phyloP scores from a whole-genome alignment of 176 grass and related monocot genomes.

The Rhipidocladum racemiflorum region DNA sequence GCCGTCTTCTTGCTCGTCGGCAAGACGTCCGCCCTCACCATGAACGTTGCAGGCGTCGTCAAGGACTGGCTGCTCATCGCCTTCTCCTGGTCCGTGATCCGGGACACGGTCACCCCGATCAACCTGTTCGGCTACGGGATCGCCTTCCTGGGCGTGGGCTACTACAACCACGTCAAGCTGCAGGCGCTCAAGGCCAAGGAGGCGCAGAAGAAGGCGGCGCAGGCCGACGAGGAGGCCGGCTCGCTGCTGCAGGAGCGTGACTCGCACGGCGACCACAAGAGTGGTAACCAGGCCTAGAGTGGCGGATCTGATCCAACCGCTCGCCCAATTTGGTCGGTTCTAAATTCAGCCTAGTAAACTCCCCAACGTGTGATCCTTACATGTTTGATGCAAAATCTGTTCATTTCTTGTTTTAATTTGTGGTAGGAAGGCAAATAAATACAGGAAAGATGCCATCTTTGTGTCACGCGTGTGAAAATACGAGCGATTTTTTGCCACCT shows the following conservation, averaged over 20 bases:
- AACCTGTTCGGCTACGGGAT: constrained; percentile 90
- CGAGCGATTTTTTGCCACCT: not conserved
- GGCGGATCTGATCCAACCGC: not conserved
- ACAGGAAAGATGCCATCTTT: not conserved
- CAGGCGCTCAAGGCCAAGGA: constrained; percentile 90
- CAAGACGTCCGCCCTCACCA: constrained; percentile 93
- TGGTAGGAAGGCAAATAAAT: not conserved
- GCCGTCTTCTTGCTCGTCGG: constrained; percentile 91
- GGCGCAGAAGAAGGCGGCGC: constrained; percentile 57
- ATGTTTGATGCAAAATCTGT: not conserved
- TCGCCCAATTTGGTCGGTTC: not conserved
- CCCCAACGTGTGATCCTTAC: not conserved
- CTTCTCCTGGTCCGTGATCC: constrained; percentile 96
- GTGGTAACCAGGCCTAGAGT: constrained; percentile 58
- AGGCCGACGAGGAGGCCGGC: constrained; percentile 64
- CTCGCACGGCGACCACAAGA: constrained; percentile 51
- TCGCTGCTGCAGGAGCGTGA: constrained; percentile 64
- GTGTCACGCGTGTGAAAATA: not conserved
- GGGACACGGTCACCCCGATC: constrained; percentile 75
- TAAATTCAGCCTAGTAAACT: constrained; percentile 4
- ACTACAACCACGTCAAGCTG: constrained; percentile 91
- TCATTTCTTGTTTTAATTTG: not conserved
- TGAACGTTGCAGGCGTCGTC: constrained; percentile 95
- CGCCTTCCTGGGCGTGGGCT: constrained; percentile 78
- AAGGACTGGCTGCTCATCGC: constrained; percentile 98